Percentiles rank a stretch among this genome's conserved stretches.
Conservation (phyloP, 2,329 filamentous ascomycete genomes). For the Coniochaeta ligniaria region DNA sequence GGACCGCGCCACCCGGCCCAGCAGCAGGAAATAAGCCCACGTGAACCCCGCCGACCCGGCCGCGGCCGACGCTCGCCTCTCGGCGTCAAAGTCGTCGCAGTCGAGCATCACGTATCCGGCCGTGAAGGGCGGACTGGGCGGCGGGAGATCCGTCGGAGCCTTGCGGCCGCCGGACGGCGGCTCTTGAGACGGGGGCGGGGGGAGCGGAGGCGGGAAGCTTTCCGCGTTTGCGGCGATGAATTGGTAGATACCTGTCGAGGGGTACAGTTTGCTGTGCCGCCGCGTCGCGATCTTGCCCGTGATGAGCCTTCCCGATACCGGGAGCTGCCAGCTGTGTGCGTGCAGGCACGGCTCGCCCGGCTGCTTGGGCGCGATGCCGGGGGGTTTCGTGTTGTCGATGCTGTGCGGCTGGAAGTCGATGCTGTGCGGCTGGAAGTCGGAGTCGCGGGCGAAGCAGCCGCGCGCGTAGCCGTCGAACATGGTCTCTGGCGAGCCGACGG, state of each 20-base stretch:
- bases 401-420: not conserved
- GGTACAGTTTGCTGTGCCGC: not conserved
- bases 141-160: too few relatives aligned
- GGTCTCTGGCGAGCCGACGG: not conserved
- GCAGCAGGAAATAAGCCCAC: conserved; percentile 1
- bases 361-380: not conserved
- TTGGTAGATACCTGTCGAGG: not conserved
- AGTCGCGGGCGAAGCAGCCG: not conserved
- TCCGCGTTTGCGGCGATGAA: not conserved
- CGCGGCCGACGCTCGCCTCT: not conserved
- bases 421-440: not conserved
- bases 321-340: not conserved
- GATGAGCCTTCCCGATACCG: not conserved
- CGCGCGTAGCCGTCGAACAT: not conserved
- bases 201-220: not conserved
- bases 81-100: not conserved
- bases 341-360: not conserved
- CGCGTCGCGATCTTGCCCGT: not conserved
- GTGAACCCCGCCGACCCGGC: not conserved
- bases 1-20: not conserved
- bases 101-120: not conserved
- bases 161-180: too few relatives aligned
- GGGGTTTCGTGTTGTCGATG: not conserved
- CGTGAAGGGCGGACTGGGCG: not conserved
- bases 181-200: too few relatives aligned